phyloP scores from a whole-genome alignment of 192 early-diverging fungal genomes.

The Thamnidium elegans region DNA sequence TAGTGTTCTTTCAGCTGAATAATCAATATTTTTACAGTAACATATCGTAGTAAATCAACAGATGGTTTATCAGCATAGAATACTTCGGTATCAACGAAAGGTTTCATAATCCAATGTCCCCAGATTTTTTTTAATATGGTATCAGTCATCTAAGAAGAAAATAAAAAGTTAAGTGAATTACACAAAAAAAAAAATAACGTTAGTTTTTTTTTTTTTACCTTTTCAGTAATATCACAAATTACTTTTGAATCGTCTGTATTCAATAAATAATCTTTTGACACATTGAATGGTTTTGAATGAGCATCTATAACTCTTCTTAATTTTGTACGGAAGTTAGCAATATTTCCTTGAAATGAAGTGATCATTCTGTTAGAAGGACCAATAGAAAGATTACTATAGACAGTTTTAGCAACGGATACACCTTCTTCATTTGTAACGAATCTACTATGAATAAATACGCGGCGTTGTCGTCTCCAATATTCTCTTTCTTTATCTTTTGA shows the following conservation, averaged over 20 bases:
- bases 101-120: conserved; percentile 20
- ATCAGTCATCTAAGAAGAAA: conserved; percentile 5
- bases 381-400: conserved; percentile 12
- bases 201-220: background rate
- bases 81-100: conserved; percentile 12
- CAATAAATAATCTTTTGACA: conserved; percentile 2
- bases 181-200: too few relatives aligned
- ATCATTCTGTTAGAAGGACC: conserved; percentile 2
- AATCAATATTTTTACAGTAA: conserved; percentile 11
- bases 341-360: conserved; percentile 18
- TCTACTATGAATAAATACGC: conserved; percentile 19
- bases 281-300: conserved; percentile 4
- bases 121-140: conserved; percentile 1
- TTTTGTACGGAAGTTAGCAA: conserved; percentile 21
- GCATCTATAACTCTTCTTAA: conserved; percentile 5
- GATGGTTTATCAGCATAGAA: conserved; percentile 13
- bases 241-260: background rate
- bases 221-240: background rate
- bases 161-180: background rate
- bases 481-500: conserved; percentile 14
- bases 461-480: conserved; percentile 26
- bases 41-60: conserved; percentile 11
- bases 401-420: conserved; percentile 2
- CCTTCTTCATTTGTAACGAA: conserved; percentile 23
- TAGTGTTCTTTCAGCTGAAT: conserved; percentile 5